Evolutionary conservation across 306 rosid genomes (phyloP).

Genomic region (Prunus mongolica): DNA sequence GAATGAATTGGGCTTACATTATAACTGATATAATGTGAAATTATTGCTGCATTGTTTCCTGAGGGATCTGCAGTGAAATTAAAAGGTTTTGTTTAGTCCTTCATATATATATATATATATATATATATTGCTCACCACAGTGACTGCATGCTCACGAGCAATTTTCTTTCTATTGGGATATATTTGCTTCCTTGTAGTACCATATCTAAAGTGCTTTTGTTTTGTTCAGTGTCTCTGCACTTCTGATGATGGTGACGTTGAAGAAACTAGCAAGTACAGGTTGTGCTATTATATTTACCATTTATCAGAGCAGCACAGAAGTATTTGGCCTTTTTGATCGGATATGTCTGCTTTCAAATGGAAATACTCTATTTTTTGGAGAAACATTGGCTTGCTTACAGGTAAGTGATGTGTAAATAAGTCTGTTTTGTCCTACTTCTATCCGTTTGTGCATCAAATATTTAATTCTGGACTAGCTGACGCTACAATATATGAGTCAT

Average conservation of each 20-base stretch:
- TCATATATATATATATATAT: neutral
- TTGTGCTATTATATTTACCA: conserved; percentile 79
- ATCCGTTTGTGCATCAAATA: neutral
- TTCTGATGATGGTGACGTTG: conserved; percentile 98
- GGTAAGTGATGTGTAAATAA: conserved; percentile 34
- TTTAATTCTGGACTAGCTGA: neutral
- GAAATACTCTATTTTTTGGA: conserved; percentile 94
- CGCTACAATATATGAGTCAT: neutral
- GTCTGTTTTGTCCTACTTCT: neutral
- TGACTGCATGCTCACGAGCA: neutral
- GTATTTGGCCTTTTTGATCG: conserved; percentile 98
- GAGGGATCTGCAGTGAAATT: neutral
- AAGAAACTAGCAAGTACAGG: conserved; percentile 98
- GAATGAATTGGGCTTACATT: neutral
- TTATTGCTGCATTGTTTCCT: neutral
- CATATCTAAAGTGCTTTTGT: conserved; percentile 16
- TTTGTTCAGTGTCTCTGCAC: conserved; percentile 82
- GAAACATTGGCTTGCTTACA: conserved; percentile 98
- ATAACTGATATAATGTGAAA: neutral
- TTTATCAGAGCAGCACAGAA: conserved; percentile 98
- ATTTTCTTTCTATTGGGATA: neutral
- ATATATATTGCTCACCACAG: neutral
- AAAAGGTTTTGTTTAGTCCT: neutral
- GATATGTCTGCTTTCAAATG: conserved; percentile 96
- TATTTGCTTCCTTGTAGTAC: neutral